Conservation (phyloP, 768 basidiomycete species). For the Tricholomella constricta region DNA sequence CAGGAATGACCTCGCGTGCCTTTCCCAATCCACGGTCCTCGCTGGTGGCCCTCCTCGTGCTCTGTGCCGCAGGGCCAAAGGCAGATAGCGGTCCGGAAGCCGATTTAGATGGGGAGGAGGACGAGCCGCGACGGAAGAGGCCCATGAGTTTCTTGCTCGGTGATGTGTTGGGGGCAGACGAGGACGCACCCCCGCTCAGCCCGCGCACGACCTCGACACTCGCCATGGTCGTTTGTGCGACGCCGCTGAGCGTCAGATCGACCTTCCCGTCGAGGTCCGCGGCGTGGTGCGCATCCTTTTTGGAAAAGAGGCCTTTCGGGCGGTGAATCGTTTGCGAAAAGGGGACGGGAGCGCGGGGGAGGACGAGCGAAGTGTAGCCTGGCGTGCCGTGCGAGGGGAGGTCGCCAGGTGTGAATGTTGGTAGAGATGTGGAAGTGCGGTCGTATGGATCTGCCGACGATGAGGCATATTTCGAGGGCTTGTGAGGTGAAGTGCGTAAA, state of each 20-base stretch:
- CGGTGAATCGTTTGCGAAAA: conserved; percentile 25
- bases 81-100: conserved; percentile 8
- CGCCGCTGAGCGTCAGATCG: conserved; percentile 73
- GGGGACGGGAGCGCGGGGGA: conserved; percentile 51
- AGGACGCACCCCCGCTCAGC: conserved; percentile 29
- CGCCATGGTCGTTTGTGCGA: conserved; percentile 89
- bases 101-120: conserved; percentile 7
- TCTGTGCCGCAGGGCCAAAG: conserved; percentile 11
- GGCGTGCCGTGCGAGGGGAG: conserved; percentile 58
- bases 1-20: conserved; percentile 2
- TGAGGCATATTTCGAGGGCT: conserved; percentile 21
- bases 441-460: conserved; percentile 25
- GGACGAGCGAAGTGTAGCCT: conserved; percentile 55
- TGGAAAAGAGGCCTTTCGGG: conserved; percentile 16
- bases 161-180: conserved; percentile 8
- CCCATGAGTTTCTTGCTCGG: conserved; percentile 18
- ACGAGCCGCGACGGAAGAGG: conserved; percentile 19
- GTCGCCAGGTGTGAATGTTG: conserved; percentile 32
- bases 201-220: conserved; percentile 79
- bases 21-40: conserved; percentile 15
- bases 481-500: conserved; percentile 9
- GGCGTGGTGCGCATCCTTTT: conserved; percentile 2
- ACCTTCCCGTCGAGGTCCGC: conserved; percentile 50
- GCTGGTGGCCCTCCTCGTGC: conserved; percentile 11
- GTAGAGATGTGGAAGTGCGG: conserved; percentile 18